phyloP scores from a whole-genome alignment of 768 basidiomycete species.

The Suillus brevipes region DNA sequence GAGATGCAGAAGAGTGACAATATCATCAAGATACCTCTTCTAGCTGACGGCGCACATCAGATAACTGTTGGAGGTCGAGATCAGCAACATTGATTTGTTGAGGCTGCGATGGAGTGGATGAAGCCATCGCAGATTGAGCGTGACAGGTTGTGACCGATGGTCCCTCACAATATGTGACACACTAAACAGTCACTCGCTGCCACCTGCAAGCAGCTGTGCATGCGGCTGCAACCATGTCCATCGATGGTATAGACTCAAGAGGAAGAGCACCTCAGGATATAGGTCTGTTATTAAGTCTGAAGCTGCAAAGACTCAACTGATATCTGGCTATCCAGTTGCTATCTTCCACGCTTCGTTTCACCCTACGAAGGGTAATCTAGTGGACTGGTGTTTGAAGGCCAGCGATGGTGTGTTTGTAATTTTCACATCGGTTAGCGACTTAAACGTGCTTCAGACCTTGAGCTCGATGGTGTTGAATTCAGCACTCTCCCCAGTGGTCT shows the following conservation, averaged over 20 bases:
- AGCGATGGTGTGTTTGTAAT: slow-evolving; percentile 52
- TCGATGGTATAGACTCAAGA: slow-evolving; percentile 31
- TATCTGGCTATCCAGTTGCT: slow-evolving; percentile 49
- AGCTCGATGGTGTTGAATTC: slow-evolving; percentile 74
- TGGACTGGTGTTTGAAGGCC: slow-evolving; percentile 78
- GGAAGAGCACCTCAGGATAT: slow-evolving; percentile 52
- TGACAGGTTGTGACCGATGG: slow-evolving; percentile 16
- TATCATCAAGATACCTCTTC: slow-evolving; percentile 69
- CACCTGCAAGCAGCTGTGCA: slow-evolving; percentile 19
- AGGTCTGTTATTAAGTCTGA: slow-evolving; percentile 28
- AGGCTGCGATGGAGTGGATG: slow-evolving; percentile 35
- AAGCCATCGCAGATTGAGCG: slow-evolving; percentile 32
- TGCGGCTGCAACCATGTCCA: slow-evolving; percentile 18
- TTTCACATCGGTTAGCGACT: slow-evolving; percentile 3
- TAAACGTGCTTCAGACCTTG: slow-evolving; percentile 47
- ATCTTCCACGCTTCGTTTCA: slow-evolving; percentile 87
- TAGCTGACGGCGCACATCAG: slow-evolving; percentile 87
- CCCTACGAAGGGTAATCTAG: slow-evolving; percentile 74
- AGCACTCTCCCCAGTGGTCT: slow-evolving; percentile 80
- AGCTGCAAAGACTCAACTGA: not conserved
- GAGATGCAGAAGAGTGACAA: not conserved
- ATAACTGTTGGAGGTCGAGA: slow-evolving; percentile 82
- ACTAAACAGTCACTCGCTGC: slow-evolving; percentile 5
- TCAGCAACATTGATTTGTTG: slow-evolving; percentile 81
- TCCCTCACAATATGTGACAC: slow-evolving; percentile 18